These are phyloP conservation scores for Ganoderma leucocontextum DNA, from an alignment of 1,284 basidiomycete genomes.

Conservation along the genomic window DNA sequence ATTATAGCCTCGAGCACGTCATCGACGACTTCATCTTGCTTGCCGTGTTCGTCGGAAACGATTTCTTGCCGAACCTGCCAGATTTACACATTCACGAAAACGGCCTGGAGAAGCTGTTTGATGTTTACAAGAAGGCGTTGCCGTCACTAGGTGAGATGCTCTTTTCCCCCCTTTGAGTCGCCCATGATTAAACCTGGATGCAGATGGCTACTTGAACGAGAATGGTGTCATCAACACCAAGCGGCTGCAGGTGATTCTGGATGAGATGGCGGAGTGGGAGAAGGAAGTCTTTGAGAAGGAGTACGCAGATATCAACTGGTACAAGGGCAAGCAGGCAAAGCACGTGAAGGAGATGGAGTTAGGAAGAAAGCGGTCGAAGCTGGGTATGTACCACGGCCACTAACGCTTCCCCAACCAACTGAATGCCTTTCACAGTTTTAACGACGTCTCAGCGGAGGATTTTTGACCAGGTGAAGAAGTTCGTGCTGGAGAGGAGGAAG, in stretches of 20 bases:
- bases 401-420: slow-evolving; percentile 6
- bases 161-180: neutral
- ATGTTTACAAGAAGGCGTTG: slow-evolving; percentile 93
- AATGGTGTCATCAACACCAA: slow-evolving; percentile 83
- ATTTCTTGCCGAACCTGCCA: slow-evolving; percentile 96
- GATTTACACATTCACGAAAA: slow-evolving; percentile 99
- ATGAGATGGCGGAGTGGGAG: slow-evolving; percentile 91
- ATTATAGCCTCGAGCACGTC: slow-evolving; percentile 88
- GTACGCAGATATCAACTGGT: slow-evolving; percentile 89
- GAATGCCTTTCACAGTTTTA: slow-evolving; percentile 57
- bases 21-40: slow-evolving; percentile 99
- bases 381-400: slow-evolving; percentile 51
- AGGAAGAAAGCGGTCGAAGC: slow-evolving; percentile 55
- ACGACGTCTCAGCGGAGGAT: slow-evolving; percentile 79
- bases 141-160: slow-evolving; percentile 74
- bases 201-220: slow-evolving; percentile 96
- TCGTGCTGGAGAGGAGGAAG: slow-evolving; percentile 68
- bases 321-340: slow-evolving; percentile 87
- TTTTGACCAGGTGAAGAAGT: slow-evolving; percentile 78
- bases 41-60: slow-evolving; percentile 97
- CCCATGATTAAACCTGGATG: neutral
- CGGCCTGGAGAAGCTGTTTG: slow-evolving; percentile 91
- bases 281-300: slow-evolving; percentile 91
- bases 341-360: slow-evolving; percentile 68
- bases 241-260: slow-evolving; percentile 86